These are phyloP conservation scores for Alternaria ventricosa DNA, from an alignment of 2,329 filamentous ascomycete genomes.

Conservation along the genomic window DNA sequence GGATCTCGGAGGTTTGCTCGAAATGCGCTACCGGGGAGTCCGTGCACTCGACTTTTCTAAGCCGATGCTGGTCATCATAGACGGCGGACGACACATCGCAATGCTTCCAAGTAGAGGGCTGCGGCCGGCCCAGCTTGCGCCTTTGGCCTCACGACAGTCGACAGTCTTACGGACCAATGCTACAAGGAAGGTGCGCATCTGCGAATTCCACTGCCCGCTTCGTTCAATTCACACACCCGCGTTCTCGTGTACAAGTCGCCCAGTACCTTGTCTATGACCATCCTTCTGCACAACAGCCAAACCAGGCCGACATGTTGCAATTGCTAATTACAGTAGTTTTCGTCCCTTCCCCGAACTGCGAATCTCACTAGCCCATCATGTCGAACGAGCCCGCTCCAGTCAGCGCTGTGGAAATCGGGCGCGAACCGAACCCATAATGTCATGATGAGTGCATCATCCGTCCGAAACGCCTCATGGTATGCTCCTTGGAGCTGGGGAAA, in stretches of 20 bases:
- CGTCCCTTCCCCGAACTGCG: slow-evolving; percentile 35
- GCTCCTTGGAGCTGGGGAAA: slow-evolving; percentile 45
- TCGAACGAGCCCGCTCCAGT: slow-evolving; percentile 35
- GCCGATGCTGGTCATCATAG: slow-evolving; percentile 16
- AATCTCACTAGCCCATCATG: slow-evolving; percentile 24
- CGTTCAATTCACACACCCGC: slow-evolving; percentile 6
- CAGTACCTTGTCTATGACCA: background rate
- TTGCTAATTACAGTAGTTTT: slow-evolving; percentile 37
- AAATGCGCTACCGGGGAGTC: background rate
- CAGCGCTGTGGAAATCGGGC: slow-evolving; percentile 35
- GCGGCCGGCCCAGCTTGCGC: slow-evolving; percentile 42
- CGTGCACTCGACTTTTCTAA: slow-evolving; percentile 26
- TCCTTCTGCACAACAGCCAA: background rate
- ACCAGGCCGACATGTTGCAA: background rate
- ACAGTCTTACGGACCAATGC: slow-evolving; percentile 26
- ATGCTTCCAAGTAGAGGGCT: slow-evolving; percentile 60
- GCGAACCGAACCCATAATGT: slow-evolving; percentile 20
- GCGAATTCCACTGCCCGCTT: background rate
- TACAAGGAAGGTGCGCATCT: slow-evolving; percentile 43
- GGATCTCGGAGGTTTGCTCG: slow-evolving; percentile 16
- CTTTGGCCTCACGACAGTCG: slow-evolving; percentile 31
- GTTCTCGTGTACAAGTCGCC: slow-evolving; percentile 10
- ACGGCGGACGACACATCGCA: slow-evolving; percentile 40
- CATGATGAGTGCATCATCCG: slow-evolving; percentile 32
- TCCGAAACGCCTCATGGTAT: slow-evolving; percentile 45